Evolutionary conservation across 192 early-diverging fungal genomes (phyloP), one percentile per base, ranked within the genome.

Genomic region (Allomyces arbusculus): DNA sequence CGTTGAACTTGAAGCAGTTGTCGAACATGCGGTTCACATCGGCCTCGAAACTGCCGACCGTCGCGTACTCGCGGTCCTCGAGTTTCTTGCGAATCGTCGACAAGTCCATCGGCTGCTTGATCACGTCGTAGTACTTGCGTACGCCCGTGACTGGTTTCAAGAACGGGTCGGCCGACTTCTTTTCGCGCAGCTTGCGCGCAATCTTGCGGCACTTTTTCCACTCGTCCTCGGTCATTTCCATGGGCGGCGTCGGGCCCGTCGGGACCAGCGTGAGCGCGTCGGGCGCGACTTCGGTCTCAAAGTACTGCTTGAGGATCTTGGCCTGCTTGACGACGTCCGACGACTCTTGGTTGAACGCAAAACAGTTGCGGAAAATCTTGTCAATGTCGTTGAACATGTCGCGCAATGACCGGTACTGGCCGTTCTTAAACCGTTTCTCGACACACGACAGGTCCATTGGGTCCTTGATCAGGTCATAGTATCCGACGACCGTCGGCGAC

Each of bases 1-100:
- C 82, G 72, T 94, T 94, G 64, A 87, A 94, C 1, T 64, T 67
- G 61, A 71, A 84, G 64, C 86, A 87, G 66, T 87, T 87, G 23
- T 65, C 69, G 12, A 86, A 75, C 78, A 87, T 83, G 66, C 83
- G 69, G n/a, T 76, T 68, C 24, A 84, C 44, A 67, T 87, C 84
- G 2, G 65, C 68, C 28, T 77, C 82, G 63, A 80, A 71, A 61
- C 75, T 72, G 1, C 62, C 63, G 6, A 71, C 63, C 16, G 40
- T 64, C 0, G 69, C 3, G 66, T 87, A 87, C 55, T 71, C 63
- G 44, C 64, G 64, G 1, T 33, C 64, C 16, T 74, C 76, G 7
- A 87, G 65, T 45, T 73, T 75, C 28, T 63, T 44, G 25, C 75
- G 76, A 25, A 88, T 74, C 0, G 83, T 87, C 1, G 68, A 71